Conservation (phyloP, 139 green algal genomes). For the Chlamydomonas sphaeroides region DNA sequence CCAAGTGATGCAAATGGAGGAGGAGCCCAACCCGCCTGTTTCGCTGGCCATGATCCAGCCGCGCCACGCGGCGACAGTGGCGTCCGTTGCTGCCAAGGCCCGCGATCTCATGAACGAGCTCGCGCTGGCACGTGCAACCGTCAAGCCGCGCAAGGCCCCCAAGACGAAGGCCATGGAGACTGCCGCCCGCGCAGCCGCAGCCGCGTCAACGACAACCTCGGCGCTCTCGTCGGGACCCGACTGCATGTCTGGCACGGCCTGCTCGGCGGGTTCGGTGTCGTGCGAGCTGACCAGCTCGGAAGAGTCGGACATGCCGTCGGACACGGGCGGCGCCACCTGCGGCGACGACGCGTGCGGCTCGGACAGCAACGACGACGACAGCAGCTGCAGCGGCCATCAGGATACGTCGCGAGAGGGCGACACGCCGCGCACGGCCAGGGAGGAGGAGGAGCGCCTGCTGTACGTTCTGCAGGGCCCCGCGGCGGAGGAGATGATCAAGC, state of each 20-base stretch:
- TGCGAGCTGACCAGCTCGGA: no score
- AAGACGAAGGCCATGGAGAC: slow-evolving; percentile 41
- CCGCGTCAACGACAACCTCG: not conserved
- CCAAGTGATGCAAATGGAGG: slow-evolving; percentile 28
- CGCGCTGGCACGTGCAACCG: slow-evolving; percentile 1
- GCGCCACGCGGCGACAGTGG: slow-evolving; percentile 17
- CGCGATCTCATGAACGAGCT: slow-evolving; percentile 29
- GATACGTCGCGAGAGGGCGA: slow-evolving; percentile 12
- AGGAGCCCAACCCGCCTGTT: slow-evolving; percentile 24
- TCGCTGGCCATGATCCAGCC: slow-evolving; percentile 36
- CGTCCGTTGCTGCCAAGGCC: slow-evolving; percentile 22
- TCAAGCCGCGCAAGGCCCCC: slow-evolving; percentile 37
- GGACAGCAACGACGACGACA: slow-evolving; percentile 1
- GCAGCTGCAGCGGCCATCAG: slow-evolving; percentile 11
- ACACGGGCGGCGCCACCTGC: not conserved
- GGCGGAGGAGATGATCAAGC: slow-evolving; percentile 34
- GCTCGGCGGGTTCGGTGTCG: no score
- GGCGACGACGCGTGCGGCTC: not conserved
- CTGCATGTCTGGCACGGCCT: no score
- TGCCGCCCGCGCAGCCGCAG: slow-evolving; percentile 6
- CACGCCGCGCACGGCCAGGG: slow-evolving; percentile 3
- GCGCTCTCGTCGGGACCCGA: not conserved
- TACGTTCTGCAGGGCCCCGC: slow-evolving; percentile 13
- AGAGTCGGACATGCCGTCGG: no score
- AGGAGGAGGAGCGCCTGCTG: slow-evolving; percentile 41